A percentile compares a stretch with the other conserved stretches of the same genome.
These are phyloP conservation scores for Aspergillus glaucus DNA, from an alignment of 2,329 filamentous ascomycete genomes.

Conservation along the genomic window DNA sequence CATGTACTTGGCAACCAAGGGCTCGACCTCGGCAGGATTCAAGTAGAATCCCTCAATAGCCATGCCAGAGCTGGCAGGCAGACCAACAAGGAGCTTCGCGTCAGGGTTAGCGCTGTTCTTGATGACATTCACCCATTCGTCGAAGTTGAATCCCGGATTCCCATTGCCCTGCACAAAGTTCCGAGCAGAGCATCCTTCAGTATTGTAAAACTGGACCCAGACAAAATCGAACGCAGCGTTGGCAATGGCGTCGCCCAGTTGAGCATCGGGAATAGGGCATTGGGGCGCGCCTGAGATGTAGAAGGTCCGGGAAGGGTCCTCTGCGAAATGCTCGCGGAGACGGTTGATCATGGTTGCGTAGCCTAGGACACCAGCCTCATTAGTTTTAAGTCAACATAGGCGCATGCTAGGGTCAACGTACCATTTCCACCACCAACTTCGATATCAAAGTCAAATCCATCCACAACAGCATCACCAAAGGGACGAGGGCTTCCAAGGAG, in stretches of 20 bases:
- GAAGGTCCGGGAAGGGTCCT: slow-evolving; percentile 32
- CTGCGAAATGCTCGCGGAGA: slow-evolving; percentile 37
- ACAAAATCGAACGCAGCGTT: slow-evolving; percentile 47
- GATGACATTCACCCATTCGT: slow-evolving; percentile 40
- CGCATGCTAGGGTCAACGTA: slow-evolving; percentile 12
- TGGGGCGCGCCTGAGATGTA: slow-evolving; percentile 52
- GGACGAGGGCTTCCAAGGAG: slow-evolving; percentile 38
- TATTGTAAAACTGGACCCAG: slow-evolving; percentile 55
- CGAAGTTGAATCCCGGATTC: slow-evolving; percentile 40
- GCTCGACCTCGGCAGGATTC: slow-evolving; percentile 39
- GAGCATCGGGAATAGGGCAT: slow-evolving; percentile 44
- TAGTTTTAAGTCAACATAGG: background rate
- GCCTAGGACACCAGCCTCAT: slow-evolving; percentile 18
- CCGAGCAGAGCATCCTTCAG: slow-evolving; percentile 44
- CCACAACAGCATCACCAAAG: slow-evolving; percentile 41
- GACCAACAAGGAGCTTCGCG: slow-evolving; percentile 50
- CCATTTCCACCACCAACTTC: slow-evolving; percentile 26
- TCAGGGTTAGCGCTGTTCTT: slow-evolving; percentile 32
- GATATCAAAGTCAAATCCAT: slow-evolving; percentile 51
- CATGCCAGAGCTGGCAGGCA: slow-evolving; percentile 34
- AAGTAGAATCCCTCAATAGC: slow-evolving; percentile 41
- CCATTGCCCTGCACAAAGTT: slow-evolving; percentile 28
- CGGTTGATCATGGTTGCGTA: slow-evolving; percentile 45
- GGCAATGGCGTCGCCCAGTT: slow-evolving; percentile 41
- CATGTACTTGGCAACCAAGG: slow-evolving; percentile 40